These are phyloP conservation scores for Lignosus rhinocerotis DNA, from an alignment of 1,284 basidiomycete genomes.

Conservation along the genomic window DNA sequence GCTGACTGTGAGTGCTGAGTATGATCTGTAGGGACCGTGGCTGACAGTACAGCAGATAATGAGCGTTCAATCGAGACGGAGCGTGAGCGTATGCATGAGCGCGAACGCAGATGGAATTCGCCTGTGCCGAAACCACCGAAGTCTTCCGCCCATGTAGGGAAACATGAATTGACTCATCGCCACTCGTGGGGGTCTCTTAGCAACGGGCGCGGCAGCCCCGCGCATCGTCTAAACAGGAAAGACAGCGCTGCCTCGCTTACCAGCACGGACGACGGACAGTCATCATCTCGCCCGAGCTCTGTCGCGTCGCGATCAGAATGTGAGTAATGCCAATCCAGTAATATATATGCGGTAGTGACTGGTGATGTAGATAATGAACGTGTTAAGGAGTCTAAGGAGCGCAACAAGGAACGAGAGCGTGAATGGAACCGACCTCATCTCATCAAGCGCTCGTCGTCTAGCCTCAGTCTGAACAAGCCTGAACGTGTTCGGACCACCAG, in stretches of 20 bases:
- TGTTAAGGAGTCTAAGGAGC: conserved; percentile 40
- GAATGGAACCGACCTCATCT: conserved; percentile 56
- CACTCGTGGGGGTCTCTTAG: conserved; percentile 17
- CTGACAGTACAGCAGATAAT: conserved; percentile 7
- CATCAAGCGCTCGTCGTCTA: conserved; percentile 31
- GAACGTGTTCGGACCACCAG: conserved; percentile 31
- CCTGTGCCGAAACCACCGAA: conserved; percentile 22
- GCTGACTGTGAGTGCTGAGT: conserved; percentile 21
- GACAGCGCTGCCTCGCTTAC: conserved; percentile 39
- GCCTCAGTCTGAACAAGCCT: conserved; percentile 25
- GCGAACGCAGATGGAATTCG: conserved; percentile 29
- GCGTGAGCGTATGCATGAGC: conserved; percentile 23
- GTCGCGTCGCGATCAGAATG: conserved; percentile 47
- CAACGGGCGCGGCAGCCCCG: conserved; percentile 22
- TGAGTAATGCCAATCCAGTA: conserved; percentile 30
- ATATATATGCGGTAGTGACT: conserved; percentile 1
- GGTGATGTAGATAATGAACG: conserved; percentile 43
- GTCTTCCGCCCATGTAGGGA: conserved; percentile 15
- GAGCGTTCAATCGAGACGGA: conserved; percentile 18
- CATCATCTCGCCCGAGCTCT: conserved; percentile 45
- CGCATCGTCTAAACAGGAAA: conserved; percentile 30
- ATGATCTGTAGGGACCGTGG: neutral
- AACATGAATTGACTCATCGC: conserved; percentile 15
- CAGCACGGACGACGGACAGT: conserved; percentile 36
- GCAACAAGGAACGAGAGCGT: conserved; percentile 46